A percentile compares a stretch with the other conserved stretches of the same genome.
phyloP scores from a whole-genome alignment of 202 grass and related monocot species.

The Schoenoplectus triqueter region DNA sequence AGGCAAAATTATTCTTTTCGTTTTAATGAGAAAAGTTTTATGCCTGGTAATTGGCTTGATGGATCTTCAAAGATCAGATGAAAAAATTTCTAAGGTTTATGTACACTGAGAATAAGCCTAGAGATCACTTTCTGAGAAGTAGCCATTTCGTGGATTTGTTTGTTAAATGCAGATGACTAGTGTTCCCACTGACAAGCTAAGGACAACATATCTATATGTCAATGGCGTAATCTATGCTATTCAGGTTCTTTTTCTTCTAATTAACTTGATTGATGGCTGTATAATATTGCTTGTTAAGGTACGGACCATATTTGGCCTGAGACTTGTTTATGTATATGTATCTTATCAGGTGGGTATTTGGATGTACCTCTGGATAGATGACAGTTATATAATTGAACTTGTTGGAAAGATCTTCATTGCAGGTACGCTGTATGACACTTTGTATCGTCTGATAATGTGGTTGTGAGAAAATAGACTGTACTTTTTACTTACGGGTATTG shows the following conservation, averaged over 20 bases:
- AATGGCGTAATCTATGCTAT: no score
- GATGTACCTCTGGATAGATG: conserved; percentile 83
- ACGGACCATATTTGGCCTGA: neutral
- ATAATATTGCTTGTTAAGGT: neutral
- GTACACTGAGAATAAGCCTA: no score
- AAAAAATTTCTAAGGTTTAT: no score
- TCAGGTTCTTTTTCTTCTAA: neutral
- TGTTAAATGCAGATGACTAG: no score
- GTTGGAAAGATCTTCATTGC: conserved; percentile 31
- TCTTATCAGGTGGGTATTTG: conserved; percentile 73
- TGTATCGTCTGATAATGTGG: neutral
- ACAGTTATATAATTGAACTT: conserved; percentile 20
- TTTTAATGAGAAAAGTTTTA: no score
- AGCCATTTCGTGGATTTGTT: no score
- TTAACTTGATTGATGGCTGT: neutral
- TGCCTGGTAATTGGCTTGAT: no score
- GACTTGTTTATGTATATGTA: conserved; percentile 9
- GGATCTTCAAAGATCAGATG: no score
- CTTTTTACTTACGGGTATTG: neutral
- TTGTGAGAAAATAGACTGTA: neutral
- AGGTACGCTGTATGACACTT: conserved; percentile 32
- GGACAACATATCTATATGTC: no score
- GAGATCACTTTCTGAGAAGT: no score
- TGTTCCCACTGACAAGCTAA: no score
- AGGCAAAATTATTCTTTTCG: no score